Evolutionary conservation across 2,329 filamentous ascomycete species (phyloP).

Genomic region (Paracamarosporium sp.): DNA sequence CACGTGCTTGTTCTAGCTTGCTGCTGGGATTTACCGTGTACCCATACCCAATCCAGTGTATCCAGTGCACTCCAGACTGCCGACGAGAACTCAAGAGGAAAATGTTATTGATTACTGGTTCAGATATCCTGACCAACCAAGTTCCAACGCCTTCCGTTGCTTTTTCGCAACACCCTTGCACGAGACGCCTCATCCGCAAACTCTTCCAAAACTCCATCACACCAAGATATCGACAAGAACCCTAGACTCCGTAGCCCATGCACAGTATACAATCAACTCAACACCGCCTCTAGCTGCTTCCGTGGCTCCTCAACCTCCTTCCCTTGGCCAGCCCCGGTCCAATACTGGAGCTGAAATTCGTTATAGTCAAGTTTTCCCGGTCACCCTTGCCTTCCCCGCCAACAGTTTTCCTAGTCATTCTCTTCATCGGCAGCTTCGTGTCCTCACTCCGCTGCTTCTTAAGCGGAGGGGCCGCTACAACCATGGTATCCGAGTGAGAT

Average conservation of each 20-base stretch:
- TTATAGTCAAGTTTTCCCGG: slow-evolving; percentile 49
- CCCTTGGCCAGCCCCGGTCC: slow-evolving; percentile 43
- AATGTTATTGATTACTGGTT: neutral
- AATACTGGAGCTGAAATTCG: slow-evolving; percentile 49
- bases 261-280: neutral
- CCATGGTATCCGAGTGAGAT: slow-evolving; percentile 36
- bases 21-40: too few relatives aligned
- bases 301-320: slow-evolving; percentile 49
- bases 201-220: neutral
- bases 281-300: slow-evolving; percentile 19
- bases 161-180: neutral
- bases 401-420: slow-evolving; percentile 51
- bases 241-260: neutral
- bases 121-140: neutral
- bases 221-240: neutral
- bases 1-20: neutral
- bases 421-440: slow-evolving; percentile 54
- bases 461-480: slow-evolving; percentile 42
- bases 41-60: neutral
- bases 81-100: neutral
- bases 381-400: slow-evolving; percentile 47
- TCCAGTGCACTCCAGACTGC: neutral
- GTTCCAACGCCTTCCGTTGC: neutral
- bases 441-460: slow-evolving; percentile 53
- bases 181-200: neutral